These are phyloP conservation scores for Beauveria bassiana DNA, from an alignment of 2,329 filamentous ascomycete genomes.

Conservation along the genomic window DNA sequence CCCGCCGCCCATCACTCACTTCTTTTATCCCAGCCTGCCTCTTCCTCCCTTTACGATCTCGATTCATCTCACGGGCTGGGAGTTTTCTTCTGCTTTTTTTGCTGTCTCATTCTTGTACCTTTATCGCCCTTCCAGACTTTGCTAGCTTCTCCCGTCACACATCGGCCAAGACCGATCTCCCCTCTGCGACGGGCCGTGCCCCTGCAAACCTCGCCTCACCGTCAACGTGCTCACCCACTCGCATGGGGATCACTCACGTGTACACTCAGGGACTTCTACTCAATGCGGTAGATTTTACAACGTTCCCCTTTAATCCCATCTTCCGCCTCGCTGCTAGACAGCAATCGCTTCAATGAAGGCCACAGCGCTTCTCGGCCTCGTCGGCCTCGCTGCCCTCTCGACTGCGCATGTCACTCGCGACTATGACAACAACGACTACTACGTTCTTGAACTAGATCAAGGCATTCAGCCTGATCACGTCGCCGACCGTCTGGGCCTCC, in stretches of 20 bases:
- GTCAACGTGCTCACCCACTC: neutral
- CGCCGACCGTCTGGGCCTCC: slow-evolving; percentile 64
- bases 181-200: slow-evolving; percentile 1
- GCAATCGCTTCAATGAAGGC: slow-evolving; percentile 7
- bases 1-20: neutral
- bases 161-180: neutral
- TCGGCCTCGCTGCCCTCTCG: slow-evolving; percentile 37
- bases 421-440: slow-evolving; percentile 81
- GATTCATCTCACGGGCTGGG: neutral
- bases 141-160: neutral
- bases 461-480: slow-evolving; percentile 59
- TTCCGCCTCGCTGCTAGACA: neutral
- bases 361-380: slow-evolving; percentile 19
- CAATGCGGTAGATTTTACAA: neutral
- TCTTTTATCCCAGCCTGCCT: neutral
- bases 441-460: slow-evolving; percentile 75
- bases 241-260: neutral
- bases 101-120: neutral
- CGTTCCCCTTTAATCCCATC: neutral
- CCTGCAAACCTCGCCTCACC: neutral
- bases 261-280: neutral
- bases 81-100: neutral
- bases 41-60: neutral
- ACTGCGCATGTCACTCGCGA: slow-evolving; percentile 50
- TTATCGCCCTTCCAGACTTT: neutral